phyloP scores from a whole-genome alignment of 257 asterid genomes.

The Forsythia suspensa region DNA sequence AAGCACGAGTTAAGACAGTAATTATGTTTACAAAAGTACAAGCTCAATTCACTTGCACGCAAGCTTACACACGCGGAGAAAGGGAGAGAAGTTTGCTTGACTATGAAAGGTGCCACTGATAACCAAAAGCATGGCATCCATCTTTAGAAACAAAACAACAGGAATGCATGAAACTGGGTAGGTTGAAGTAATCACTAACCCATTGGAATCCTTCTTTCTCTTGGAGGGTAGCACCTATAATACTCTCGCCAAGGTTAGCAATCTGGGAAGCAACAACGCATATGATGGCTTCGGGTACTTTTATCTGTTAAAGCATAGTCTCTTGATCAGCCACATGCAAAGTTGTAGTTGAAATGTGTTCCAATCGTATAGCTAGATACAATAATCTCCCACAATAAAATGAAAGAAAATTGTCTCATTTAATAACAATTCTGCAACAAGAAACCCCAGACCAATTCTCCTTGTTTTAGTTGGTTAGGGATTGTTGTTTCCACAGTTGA shows the following conservation, averaged over 20 bases:
- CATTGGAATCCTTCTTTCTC: constrained; percentile 59
- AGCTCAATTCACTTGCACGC: not conserved
- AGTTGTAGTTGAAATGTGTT: not conserved
- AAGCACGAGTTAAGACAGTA: not conserved
- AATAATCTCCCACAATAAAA: not conserved
- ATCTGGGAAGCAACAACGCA: constrained; percentile 90
- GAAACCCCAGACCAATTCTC: too few relatives aligned
- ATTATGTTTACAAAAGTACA: not conserved
- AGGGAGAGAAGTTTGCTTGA: not conserved
- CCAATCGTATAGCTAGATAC: not conserved
- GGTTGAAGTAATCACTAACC: constrained; percentile 33
- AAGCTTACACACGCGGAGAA: not conserved
- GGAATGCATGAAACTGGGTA: not conserved
- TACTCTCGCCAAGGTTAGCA: constrained; percentile 95
- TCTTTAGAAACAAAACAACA: not conserved
- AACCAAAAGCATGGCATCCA: not conserved
- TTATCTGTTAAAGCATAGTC: constrained; percentile 48
- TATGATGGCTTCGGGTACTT: constrained; percentile 44
- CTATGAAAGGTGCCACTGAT: not conserved
- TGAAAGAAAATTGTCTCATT: not conserved
- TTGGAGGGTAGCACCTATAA: constrained; percentile 78
- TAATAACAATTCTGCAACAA: not conserved
- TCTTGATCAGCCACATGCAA: constrained; percentile 12
- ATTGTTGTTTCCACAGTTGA: too few relatives aligned
- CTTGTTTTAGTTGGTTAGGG: too few relatives aligned